Evolutionary conservation across 805 yeast genomes (phyloP).

Genomic region (Zygosaccharomyces bailii): DNA sequence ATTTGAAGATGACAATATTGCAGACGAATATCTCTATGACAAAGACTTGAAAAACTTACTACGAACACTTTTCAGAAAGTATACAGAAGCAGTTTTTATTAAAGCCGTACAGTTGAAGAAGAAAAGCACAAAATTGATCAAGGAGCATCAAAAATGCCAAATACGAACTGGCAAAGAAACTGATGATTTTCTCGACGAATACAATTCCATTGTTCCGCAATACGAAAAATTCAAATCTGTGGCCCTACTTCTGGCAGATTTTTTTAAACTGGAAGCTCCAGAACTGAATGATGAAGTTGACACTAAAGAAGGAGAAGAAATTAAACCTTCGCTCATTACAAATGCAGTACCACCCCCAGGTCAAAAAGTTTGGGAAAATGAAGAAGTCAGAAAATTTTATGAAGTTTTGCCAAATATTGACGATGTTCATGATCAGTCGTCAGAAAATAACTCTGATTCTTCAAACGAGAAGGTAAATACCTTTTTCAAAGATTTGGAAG

Average conservation of each 20-base stretch:
- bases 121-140: slow-evolving; percentile 37
- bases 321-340: slow-evolving; percentile 32
- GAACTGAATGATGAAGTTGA: slow-evolving; percentile 30
- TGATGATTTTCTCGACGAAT: slow-evolving; percentile 39
- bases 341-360: slow-evolving; percentile 21
- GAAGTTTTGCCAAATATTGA: slow-evolving; percentile 47
- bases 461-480: slow-evolving; percentile 34
- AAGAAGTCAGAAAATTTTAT: slow-evolving; percentile 63
- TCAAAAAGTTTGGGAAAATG: slow-evolving; percentile 57
- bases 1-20: slow-evolving; percentile 30
- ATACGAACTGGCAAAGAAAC: slow-evolving; percentile 61
- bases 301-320: slow-evolving; percentile 24
- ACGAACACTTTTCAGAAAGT: slow-evolving; percentile 41
- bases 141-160: slow-evolving; percentile 50
- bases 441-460: slow-evolving; percentile 11
- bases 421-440: slow-evolving; percentile 32
- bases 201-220: slow-evolving; percentile 34
- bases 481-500: slow-evolving; percentile 44
- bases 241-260: slow-evolving; percentile 43
- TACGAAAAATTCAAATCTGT: slow-evolving; percentile 45
- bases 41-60: slow-evolving; percentile 30
- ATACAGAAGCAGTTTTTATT: slow-evolving; percentile 42
- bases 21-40: slow-evolving; percentile 31
- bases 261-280: slow-evolving; percentile 41
- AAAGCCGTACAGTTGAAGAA: slow-evolving; percentile 38